phyloP scores from a whole-genome alignment of 805 yeast genomes.

The Candida ovalis region DNA sequence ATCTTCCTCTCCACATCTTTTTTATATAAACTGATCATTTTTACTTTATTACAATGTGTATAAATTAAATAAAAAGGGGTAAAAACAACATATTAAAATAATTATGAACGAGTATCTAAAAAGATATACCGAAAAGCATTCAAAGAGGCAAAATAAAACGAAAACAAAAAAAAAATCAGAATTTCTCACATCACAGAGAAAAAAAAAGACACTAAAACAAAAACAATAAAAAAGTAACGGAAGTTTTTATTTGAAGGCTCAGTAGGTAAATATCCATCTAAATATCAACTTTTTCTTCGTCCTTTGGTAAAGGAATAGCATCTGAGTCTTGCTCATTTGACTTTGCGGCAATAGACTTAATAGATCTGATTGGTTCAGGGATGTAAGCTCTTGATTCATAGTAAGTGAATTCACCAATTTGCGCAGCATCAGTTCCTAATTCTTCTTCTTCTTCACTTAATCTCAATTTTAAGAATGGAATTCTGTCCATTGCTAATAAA shows the following conservation, averaged over 20 bases:
- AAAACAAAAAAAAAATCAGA: background rate
- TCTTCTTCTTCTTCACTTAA: conserved; percentile 84
- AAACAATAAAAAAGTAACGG: background rate
- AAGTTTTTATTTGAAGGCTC: background rate
- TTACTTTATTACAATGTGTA: background rate
- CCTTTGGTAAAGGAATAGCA: conserved; percentile 29
- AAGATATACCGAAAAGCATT: background rate
- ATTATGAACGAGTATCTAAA: conserved; percentile 1
- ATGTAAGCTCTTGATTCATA: conserved; percentile 62
- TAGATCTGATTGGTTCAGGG: conserved; percentile 75
- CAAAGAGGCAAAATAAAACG: background rate
- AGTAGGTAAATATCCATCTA: conserved; percentile 1
- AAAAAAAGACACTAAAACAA: background rate
- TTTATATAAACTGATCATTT: too few relatives aligned
- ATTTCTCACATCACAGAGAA: background rate
- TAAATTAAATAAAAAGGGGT: background rate
- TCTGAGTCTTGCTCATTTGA: conserved; percentile 23
- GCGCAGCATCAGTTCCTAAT: conserved; percentile 81
- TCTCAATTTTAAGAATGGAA: conserved; percentile 81
- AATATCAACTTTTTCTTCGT: conserved; percentile 24
- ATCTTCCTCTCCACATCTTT: too few relatives aligned
- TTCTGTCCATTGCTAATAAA: conserved; percentile 59
- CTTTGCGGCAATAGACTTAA: conserved; percentile 26
- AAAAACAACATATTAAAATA: background rate
- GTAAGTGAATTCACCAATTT: conserved; percentile 87